Evolutionary conservation across 768 basidiomycete species (phyloP), one percentile per base, ranked within the genome.

Genomic region (Chalciporus pseudorubinellus): DNA sequence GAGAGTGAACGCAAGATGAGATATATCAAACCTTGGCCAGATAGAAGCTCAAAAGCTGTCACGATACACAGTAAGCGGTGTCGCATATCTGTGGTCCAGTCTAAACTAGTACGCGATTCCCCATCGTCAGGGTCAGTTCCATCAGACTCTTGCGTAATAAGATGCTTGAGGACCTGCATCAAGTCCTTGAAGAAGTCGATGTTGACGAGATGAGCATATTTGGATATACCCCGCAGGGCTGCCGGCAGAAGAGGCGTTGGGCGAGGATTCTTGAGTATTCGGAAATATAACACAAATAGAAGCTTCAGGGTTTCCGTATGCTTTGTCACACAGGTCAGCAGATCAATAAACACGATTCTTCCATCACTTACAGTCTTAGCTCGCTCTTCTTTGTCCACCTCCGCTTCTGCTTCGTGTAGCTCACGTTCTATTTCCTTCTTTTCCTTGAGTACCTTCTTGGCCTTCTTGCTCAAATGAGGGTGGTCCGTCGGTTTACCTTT

Each of bases 271-370:
- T 98, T 99, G 59, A 99, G 77, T 60, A 98, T 89, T 55, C 89
- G 86, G 72, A 99, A 98, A 74, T 99, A 99, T 42, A 99, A 77
- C 16, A 93, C 92, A 69, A 99, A 99, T 42, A 98, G 79, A 57
- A 98, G 84, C 69, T 99, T 98, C 59, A 99, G 78, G 45, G 95
- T 98, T 75, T 99, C 97, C 18, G 95, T 98, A 78, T 97, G 95
- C 94, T 97, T 61, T 46, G 50, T 50, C 60, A 52, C 53, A 58
- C 61, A 51, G 20, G 62, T 66, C 49, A 57, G 54, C 51, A 21
- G 48, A 57, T 41, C 40, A 55, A 44, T 28, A 46, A 44, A 54
- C 22, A 29, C 20, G 29, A 21, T 38, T 40, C 44, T 58, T 60
- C 48, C 44, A 41, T 50, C 36, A 78, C 90, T 71, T 63, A 95